Percentiles rank a stretch among this genome's conserved stretches.
Conservation (phyloP, 1,284 basidiomycete genomes). For the Fistulina hepatica region DNA sequence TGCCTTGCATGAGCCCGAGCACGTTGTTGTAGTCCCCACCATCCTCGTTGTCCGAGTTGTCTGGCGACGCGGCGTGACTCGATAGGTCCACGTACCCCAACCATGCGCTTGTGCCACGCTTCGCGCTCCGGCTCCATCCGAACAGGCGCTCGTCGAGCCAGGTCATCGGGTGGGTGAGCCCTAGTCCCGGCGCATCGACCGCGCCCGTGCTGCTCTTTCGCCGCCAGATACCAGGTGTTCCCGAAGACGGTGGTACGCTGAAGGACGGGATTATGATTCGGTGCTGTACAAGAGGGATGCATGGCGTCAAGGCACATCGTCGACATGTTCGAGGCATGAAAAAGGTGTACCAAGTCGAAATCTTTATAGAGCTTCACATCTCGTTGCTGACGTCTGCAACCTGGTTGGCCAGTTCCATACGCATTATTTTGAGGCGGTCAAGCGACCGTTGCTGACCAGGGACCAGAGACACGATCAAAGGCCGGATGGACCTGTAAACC, state of each 20-base stretch:
- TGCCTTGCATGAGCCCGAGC: slow-evolving; percentile 50
- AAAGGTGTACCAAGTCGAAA: slow-evolving; percentile 60
- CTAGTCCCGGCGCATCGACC: slow-evolving; percentile 67
- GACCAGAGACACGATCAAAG: slow-evolving; percentile 79
- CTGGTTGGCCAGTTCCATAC: slow-evolving; percentile 74
- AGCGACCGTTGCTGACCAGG: slow-evolving; percentile 87
- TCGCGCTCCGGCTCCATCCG: slow-evolving; percentile 75
- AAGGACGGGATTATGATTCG: slow-evolving; percentile 77
- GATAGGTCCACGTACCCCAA: slow-evolving; percentile 46
- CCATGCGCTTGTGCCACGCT: slow-evolving; percentile 70
- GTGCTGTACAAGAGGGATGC: slow-evolving; percentile 32
- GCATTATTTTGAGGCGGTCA: slow-evolving; percentile 67
- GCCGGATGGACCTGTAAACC: slow-evolving; percentile 67
- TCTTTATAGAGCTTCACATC: slow-evolving; percentile 83
- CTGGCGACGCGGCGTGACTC: slow-evolving; percentile 57
- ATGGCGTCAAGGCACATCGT: neutral
- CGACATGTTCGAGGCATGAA: neutral
- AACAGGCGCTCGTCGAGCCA: slow-evolving; percentile 91
- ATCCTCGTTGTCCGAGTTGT: slow-evolving; percentile 67
- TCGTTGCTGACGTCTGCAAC: slow-evolving; percentile 83
- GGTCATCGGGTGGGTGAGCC: slow-evolving; percentile 77
- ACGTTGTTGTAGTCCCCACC: slow-evolving; percentile 75
- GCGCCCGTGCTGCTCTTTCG: slow-evolving; percentile 64
- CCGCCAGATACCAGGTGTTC: slow-evolving; percentile 59
- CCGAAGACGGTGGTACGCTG: slow-evolving; percentile 66